Evolutionary conservation across 768 basidiomycete species (phyloP), one percentile per base, ranked within the genome.

Genomic region (Strobilomyces dryophilus): DNA sequence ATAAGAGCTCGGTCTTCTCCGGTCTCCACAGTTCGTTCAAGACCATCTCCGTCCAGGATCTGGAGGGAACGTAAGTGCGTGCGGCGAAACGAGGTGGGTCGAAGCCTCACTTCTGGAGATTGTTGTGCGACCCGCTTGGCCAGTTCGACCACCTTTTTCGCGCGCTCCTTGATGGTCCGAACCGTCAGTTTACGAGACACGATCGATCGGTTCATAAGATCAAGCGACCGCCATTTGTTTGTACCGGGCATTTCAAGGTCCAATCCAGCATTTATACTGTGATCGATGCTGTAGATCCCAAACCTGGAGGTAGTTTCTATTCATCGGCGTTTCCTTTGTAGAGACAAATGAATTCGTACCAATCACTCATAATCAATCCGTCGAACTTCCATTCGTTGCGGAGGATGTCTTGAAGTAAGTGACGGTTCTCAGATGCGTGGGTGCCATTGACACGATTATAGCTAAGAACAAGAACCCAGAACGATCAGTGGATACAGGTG

Each of bases 331-430:
- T 24, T 37, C 21, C 12, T 50, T 8, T 2, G 10, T 9, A 21
- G 14, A 14, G 2, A 43, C 10, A 17, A 20, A 49, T 9, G 7
- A 15, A 12, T 20, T 52, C 65, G 21, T 66, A 87, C 89, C 90
- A 93, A 65, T 92, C 90, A 53, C 85, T 87, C 87, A 92, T 91
- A 52, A 87, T 73, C 72, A 82, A 65, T 3, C 85, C 85, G n/a
- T 84, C 73, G 59, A 79, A 87, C 37, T 79, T 77, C 89, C 89
- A 91, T 62, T 91, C 89, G 15, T 78, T 77, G 10, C 87, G 76
- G 2, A 90, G 73, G 44, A 89, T 76, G 17, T 84, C 76, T 18
- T 74, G 73, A 15, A 92, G 65, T 24, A 92, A 68, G 52, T 73
- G 66, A 5, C 70, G 71, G 62, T 84, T 83, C 70, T 92, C 89